phyloP scores from a whole-genome alignment of 371 early-diverging fungal species.

The Mucor lusitanicus region DNA sequence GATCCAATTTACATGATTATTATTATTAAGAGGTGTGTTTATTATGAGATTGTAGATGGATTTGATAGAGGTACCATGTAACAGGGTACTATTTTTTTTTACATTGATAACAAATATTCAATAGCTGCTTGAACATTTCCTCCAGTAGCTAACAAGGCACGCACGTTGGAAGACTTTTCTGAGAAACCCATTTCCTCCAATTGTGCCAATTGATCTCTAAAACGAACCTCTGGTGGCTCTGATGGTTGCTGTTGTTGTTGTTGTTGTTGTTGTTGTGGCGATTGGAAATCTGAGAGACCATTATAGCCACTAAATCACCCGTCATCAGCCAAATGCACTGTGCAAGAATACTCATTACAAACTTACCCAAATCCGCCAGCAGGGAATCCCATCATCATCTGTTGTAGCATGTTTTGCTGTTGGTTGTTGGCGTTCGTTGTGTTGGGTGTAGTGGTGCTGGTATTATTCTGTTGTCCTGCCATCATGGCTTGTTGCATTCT shows the following conservation, averaged over 20 bases:
- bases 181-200: conserved; percentile 87
- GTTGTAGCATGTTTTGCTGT: conserved; percentile 21
- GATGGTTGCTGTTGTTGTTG: conserved; percentile 13
- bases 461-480: conserved; percentile 9
- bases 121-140: conserved; percentile 77
- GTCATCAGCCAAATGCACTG: no score
- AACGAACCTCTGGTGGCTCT: conserved; percentile 65
- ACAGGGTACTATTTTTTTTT: background rate
- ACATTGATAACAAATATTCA: conserved; percentile 53
- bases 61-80: background rate
- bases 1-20: no score
- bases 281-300: conserved; percentile 3
- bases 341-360: background rate
- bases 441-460: background rate
- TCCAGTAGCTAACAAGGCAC: conserved; percentile 74
- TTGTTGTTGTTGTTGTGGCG: conserved; percentile 5
- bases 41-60: background rate
- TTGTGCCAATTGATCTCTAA: conserved; percentile 69
- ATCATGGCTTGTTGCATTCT: conserved; percentile 44
- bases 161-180: conserved; percentile 71
- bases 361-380: conserved; percentile 21
- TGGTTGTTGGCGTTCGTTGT: conserved; percentile 20
- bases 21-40: background rate
- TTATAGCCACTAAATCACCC: background rate
- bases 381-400: conserved; percentile 29